Conservation (phyloP, 768 basidiomycete genomes). For the Podaxis sp. region DNA sequence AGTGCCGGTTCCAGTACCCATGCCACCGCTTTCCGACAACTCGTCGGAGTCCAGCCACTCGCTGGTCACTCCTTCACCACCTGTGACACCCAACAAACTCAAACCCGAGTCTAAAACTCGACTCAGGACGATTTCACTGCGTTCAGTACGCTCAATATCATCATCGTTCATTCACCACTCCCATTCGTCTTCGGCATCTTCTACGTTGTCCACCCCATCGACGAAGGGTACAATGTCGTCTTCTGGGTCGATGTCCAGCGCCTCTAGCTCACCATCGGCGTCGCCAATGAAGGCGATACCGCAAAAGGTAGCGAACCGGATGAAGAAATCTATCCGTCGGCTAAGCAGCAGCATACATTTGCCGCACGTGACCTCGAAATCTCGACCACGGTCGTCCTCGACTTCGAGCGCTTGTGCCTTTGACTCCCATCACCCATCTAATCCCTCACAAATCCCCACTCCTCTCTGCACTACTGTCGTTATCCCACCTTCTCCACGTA, state of each 20-base stretch:
- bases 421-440: conserved; percentile 41
- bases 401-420: conserved; percentile 24
- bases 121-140: conserved; percentile 8
- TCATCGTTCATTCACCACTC: conserved; percentile 9
- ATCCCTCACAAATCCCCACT: conserved; percentile 11
- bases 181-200: conserved; percentile 1
- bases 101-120: conserved; percentile 2
- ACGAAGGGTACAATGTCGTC: conserved; percentile 9
- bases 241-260: conserved; percentile 2
- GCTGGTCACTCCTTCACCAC: neutral
- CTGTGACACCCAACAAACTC: neutral
- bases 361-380: conserved; percentile 29
- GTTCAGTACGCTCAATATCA: conserved; percentile 14
- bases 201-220: conserved; percentile 8
- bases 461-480: neutral
- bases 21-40: neutral
- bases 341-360: conserved; percentile 29
- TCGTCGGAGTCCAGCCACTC: conserved; percentile 1
- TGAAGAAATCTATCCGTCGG: conserved; percentile 30
- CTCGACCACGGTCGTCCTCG: conserved; percentile 16
- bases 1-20: neutral
- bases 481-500: neutral
- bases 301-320: conserved; percentile 28
- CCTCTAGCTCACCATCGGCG: conserved; percentile 12
- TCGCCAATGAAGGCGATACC: conserved; percentile 23